Conservation (phyloP, 768 basidiomycete genomes). For the Peribolospora kevripleyi region DNA sequence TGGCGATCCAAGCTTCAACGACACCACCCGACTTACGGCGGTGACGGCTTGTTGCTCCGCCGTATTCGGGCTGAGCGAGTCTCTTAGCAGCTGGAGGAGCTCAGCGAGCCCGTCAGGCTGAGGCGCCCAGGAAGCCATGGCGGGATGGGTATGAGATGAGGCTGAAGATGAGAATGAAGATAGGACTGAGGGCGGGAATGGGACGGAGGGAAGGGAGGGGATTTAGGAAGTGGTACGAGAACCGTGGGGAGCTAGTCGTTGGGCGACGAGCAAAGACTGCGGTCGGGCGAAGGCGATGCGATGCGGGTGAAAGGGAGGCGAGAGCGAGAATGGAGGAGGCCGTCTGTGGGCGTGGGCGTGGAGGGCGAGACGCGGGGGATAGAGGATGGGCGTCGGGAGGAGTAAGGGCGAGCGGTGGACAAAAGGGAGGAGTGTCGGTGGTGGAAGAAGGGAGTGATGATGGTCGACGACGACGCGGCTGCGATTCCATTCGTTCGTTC, state of each 20-base stretch:
- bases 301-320: too few species aligned
- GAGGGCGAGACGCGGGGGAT: too few species aligned
- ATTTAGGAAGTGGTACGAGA: background rate
- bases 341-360: too few species aligned
- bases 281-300: too few species aligned
- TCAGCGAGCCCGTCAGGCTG: slow-evolving; percentile 67
- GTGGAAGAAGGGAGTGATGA: too few species aligned
- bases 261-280: too few species aligned
- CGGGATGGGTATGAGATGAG: background rate
- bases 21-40: background rate
- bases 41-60: slow-evolving; percentile 1
- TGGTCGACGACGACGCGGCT: too few species aligned
- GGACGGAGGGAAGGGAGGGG: background rate
- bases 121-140: slow-evolving; percentile 50
- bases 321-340: too few species aligned
- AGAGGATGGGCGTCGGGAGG: too few species aligned
- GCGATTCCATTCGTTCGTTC: too few species aligned
- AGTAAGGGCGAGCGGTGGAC: too few species aligned
- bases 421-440: too few species aligned
- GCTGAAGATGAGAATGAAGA: background rate
- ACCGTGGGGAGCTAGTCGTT: background rate
- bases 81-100: slow-evolving; percentile 72
- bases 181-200: background rate
- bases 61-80: slow-evolving; percentile 26
- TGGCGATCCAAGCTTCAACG: background rate